Evolutionary conservation across 768 basidiomycete species (phyloP).

Genomic region (Boletus speciosus): DNA sequence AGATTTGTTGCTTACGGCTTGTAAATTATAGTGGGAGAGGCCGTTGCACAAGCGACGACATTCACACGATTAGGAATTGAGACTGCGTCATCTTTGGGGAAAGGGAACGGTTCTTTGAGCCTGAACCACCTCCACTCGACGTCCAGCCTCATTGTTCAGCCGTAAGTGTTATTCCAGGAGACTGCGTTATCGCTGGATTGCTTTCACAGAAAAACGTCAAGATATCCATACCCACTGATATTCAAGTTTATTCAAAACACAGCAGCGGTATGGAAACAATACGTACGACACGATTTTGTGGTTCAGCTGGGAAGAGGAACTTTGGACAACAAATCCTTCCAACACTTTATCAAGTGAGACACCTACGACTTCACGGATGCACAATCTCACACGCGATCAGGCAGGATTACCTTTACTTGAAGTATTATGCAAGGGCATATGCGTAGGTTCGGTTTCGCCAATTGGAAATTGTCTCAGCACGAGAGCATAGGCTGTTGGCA

Average conservation of each 20-base stretch:
- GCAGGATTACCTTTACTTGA: slow-evolving; percentile 4
- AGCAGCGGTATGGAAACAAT: slow-evolving; percentile 1
- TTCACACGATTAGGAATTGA: background rate
- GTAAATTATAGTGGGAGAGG: background rate
- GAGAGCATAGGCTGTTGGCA: background rate
- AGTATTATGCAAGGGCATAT: slow-evolving; percentile 6
- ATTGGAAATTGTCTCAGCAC: background rate
- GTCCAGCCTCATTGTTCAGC: background rate
- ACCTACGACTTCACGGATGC: background rate
- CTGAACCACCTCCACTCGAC: background rate
- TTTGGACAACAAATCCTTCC: background rate
- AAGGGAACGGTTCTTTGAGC: background rate
- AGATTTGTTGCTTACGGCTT: background rate
- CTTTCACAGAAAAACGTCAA: background rate
- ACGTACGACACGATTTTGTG: slow-evolving; percentile 1
- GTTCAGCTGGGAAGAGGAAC: slow-evolving; percentile 2
- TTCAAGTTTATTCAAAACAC: background rate
- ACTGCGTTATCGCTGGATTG: background rate
- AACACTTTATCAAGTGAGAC: slow-evolving; percentile 3
- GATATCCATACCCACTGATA: background rate
- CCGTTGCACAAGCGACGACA: background rate
- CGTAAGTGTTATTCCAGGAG: background rate
- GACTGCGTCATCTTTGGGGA: background rate
- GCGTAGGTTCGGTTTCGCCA: background rate
- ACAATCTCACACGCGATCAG: background rate